Evolutionary conservation across 208 protist genomes (phyloP), one percentile per base, ranked within the genome.

Genomic region (Acanthamoeba quina): DNA sequence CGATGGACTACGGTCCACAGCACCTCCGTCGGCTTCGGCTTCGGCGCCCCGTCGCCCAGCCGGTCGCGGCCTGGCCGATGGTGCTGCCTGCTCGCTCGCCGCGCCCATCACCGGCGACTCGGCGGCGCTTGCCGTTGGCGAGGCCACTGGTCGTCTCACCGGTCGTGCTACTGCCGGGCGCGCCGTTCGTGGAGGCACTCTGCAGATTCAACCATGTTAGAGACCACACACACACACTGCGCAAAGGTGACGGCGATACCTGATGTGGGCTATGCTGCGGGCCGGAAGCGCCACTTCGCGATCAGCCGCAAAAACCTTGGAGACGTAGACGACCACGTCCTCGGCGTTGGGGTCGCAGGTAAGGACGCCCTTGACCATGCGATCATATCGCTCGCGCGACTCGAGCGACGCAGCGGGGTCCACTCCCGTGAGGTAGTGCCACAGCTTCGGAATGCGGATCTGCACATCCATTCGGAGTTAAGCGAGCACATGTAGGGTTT

Each of bases 261-360:
- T 66, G 52, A 93, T 93, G 41, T 64, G 52, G 24, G 58, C 54
- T 5, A 90, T 90, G 62, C 83, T 90, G 54, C 83, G 83, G 26
- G 58, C 83, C 2, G 83, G 83, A 56, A 90, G 62, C 2, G 83
- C 83, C 26, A 82, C 90, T 3, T 83, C 91, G 21, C 88, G 83
- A 19, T 58, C 72, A 29, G 85, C 26, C 11, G 90, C 89, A 94
- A 95, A 90, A 10, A 95, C 72, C 83, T 95, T 95, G 29, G 89
- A 64, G 15, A 95, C 66, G 70, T 85, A 93, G 17, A 94, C 94
- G 9, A 95, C 86, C 6, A 89, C 49, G 26, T 85, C 95, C 62
- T 95, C 76, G 47, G 54, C 80, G 60, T 91, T 41, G 29, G 34
- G 56, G n/a, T 93, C 68, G 68, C 90, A 93, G 4, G 66, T 83